These are phyloP conservation scores for Rhododendron kiyosumense DNA, from an alignment of 148 eudicot genomes.

Conservation along the genomic window DNA sequence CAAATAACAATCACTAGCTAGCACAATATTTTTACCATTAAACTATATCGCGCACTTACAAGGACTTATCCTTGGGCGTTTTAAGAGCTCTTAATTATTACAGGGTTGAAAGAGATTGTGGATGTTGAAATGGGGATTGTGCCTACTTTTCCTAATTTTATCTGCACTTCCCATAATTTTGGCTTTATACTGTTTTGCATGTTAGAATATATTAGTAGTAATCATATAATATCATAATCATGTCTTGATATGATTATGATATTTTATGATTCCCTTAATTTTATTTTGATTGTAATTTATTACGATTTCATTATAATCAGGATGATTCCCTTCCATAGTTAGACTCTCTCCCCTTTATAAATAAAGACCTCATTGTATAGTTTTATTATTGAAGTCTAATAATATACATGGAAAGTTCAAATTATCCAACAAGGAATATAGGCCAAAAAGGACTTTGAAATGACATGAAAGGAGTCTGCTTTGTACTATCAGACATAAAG, in stretches of 20 bases:
- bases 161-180: neutral
- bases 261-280: too few species aligned
- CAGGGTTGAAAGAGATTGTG: conserved; percentile 1
- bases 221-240: too few species aligned
- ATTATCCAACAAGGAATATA: neutral
- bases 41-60: too few species aligned
- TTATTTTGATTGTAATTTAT: too few species aligned
- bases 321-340: too few species aligned
- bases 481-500: neutral
- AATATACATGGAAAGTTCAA: neutral
- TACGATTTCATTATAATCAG: too few species aligned
- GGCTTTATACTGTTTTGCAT: conserved; percentile 3
- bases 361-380: too few species aligned
- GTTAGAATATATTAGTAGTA: too few species aligned
- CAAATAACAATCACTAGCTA: neutral
- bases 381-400: neutral
- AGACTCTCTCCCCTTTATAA: too few species aligned
- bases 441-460: neutral
- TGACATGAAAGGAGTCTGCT: neutral
- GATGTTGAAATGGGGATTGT: neutral
- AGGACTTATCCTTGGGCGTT: neutral
- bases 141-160: neutral
- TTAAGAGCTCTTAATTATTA: neutral
- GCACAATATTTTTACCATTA: neutral
- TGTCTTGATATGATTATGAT: too few species aligned